Conservation (phyloP, 345 rosid genomes). For the Corymbia maculata region DNA sequence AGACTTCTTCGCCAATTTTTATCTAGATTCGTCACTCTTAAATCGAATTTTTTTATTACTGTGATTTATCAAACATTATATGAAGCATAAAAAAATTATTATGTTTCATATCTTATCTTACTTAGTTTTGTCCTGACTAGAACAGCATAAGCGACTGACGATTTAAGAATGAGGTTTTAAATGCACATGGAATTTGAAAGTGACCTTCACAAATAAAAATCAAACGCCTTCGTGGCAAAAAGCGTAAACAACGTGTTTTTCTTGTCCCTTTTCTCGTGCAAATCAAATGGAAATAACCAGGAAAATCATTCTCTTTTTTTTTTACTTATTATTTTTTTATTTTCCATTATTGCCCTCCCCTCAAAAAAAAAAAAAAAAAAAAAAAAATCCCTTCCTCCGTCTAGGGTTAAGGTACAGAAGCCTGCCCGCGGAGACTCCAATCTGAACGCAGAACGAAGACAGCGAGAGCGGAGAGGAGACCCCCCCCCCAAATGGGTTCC, state of each 20-base stretch:
- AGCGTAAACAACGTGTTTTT: neutral
- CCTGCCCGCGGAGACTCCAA: neutral
- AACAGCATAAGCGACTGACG: neutral
- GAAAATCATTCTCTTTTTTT: neutral
- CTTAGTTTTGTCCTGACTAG: neutral
- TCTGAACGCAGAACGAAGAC: neutral
- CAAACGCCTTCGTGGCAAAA: neutral
- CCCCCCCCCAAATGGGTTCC: conserved; percentile 46
- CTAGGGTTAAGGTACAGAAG: neutral
- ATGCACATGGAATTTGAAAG: neutral
- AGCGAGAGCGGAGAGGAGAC: neutral
- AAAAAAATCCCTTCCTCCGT: neutral
- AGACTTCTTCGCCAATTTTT: neutral
- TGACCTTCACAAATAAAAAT: neutral
- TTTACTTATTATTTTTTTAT: neutral
- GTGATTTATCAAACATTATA: accelerated
- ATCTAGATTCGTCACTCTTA: neutral
- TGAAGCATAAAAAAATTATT: neutral
- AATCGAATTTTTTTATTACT: accelerated
- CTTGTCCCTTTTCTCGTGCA: neutral
- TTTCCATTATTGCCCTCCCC: neutral
- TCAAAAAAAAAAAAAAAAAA: neutral
- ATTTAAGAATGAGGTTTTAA: neutral
- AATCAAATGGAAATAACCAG: neutral
- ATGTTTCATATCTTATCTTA: neutral